Base-by-base conservation (phyloP, 768 basidiomycete genomes). In the button mushroom (Agaricus bisporus) region DNA sequence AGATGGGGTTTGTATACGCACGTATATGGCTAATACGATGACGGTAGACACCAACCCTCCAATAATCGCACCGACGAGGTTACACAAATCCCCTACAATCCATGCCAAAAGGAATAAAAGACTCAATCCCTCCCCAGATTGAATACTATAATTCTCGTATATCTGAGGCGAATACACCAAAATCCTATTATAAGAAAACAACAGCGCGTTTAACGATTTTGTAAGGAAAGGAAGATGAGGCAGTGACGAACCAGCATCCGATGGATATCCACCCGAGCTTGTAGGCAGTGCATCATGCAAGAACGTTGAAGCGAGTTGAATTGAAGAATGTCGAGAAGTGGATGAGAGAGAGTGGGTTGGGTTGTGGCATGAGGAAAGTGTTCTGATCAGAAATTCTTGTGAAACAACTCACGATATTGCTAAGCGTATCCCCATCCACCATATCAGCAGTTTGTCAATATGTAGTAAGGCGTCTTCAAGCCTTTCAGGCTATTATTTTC, bases 81-180 rank as follows among this genome's bases (percentile, higher is more conserved):
- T 94, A 63, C 78, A 81, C 36, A 91, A 50, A 66, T 95, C 92
- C 42, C 91, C 91, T 10, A 83, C 61, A 8, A 92, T 74, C 91
- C 90, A 93, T 67, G 86, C 80, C 51, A 88, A 64, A 39, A 95
- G 78, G 68, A 95, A 98, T 25, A 79, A 62, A 29, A 97, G 77
- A 56, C 87, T 91, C 37, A 98, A 70, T 15, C 92, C 94, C 66
- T 98, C 95, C 38, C 95, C 95, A 18, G 89, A 92, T 70, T 97
- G 81, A 8, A 88, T 72, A 42, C 74, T 70, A 65, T 89, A 94
- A 61, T 95, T 98, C 68, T 95, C 88, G 64, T 85, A 79, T 46
- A 95, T 80, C 66, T 93, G 91, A 25, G 95, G 93, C 10, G 89
- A 82, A 66, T 92, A 95, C 6, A 95, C 92, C n/a, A 94, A 76